Conservation (phyloP, 768 basidiomycete species). For the Amanita inopinata region DNA sequence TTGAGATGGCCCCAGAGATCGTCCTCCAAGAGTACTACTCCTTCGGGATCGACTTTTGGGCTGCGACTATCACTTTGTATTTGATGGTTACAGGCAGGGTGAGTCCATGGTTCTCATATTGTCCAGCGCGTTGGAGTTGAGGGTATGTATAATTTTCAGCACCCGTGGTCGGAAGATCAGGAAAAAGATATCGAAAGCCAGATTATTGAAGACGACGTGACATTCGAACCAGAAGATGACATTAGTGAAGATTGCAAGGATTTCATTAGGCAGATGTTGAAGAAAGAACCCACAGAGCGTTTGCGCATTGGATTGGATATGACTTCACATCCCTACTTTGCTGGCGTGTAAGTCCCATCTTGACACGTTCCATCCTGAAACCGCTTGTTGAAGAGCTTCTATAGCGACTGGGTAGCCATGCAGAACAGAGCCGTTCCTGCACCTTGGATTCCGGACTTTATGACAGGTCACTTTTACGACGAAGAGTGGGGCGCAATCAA, state of each 20-base stretch:
- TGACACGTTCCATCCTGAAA: neutral
- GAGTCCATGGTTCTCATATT: constrained; percentile 8
- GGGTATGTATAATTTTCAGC: constrained; percentile 1
- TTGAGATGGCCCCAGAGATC: constrained; percentile 26
- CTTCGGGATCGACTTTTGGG: constrained; percentile 60
- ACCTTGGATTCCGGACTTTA: constrained; percentile 19
- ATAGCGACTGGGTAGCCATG: constrained; percentile 20
- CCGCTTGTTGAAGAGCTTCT: neutral
- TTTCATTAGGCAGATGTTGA: constrained; percentile 22
- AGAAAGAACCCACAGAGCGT: constrained; percentile 19
- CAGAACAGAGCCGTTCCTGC: constrained; percentile 15
- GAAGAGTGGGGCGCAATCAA: constrained; percentile 7
- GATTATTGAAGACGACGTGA: constrained; percentile 17
- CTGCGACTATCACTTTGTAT: constrained; percentile 65
- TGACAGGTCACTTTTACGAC: constrained; percentile 14
- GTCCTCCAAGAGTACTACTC: constrained; percentile 17
- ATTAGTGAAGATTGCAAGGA: constrained; percentile 18
- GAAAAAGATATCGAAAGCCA: constrained; percentile 13
- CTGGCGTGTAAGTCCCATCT: constrained; percentile 17
- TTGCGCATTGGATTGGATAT: constrained; percentile 19
- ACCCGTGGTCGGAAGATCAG: constrained; percentile 11
- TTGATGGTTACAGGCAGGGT: constrained; percentile 56
- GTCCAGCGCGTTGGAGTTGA: neutral
- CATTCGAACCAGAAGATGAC: constrained; percentile 16
- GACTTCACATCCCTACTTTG: constrained; percentile 23